Evolutionary conservation across 768 basidiomycete genomes (phyloP).

Genomic region (Xerocomellus chrysenteron): DNA sequence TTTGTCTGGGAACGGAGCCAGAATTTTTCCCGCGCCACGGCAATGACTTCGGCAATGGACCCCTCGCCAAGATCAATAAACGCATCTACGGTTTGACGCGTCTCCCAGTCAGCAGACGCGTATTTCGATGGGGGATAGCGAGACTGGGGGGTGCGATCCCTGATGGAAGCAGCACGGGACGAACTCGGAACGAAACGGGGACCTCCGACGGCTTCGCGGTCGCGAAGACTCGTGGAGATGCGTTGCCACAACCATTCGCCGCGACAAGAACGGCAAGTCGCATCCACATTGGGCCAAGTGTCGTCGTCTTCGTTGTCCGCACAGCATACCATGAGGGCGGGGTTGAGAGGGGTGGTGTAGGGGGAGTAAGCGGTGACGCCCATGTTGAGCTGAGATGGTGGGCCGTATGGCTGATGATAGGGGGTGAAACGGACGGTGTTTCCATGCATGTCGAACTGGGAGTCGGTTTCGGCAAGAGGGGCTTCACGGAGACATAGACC

Average conservation of each 20-base stretch:
- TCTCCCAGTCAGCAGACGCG: slow-evolving; percentile 58
- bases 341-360: slow-evolving; percentile 24
- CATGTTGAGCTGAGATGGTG: slow-evolving; percentile 16
- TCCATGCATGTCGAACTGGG: slow-evolving; percentile 35
- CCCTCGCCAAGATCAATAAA: slow-evolving; percentile 77
- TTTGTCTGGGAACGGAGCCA: slow-evolving; percentile 70
- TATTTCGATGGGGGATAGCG: slow-evolving; percentile 30
- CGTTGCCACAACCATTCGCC: slow-evolving; percentile 64
- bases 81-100: slow-evolving; percentile 62
- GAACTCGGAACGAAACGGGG: slow-evolving; percentile 28
- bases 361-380: slow-evolving; percentile 26
- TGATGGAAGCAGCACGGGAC: slow-evolving; percentile 13
- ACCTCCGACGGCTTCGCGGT: slow-evolving; percentile 60
- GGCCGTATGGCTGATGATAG: slow-evolving; percentile 33
- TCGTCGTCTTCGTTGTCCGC: slow-evolving; percentile 74
- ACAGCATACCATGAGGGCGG: slow-evolving; percentile 43
- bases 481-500: slow-evolving; percentile 69
- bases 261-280: slow-evolving; percentile 69
- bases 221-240: slow-evolving; percentile 45
- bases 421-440: slow-evolving; percentile 31
- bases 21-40: slow-evolving; percentile 63
- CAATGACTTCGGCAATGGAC: slow-evolving; percentile 57
- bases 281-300: slow-evolving; percentile 60
- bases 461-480: slow-evolving; percentile 42
- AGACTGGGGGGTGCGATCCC: slow-evolving; percentile 20